Base-by-base conservation (phyloP, 805 yeast genomes). In the Monosporozyma yasuniensis region DNA sequence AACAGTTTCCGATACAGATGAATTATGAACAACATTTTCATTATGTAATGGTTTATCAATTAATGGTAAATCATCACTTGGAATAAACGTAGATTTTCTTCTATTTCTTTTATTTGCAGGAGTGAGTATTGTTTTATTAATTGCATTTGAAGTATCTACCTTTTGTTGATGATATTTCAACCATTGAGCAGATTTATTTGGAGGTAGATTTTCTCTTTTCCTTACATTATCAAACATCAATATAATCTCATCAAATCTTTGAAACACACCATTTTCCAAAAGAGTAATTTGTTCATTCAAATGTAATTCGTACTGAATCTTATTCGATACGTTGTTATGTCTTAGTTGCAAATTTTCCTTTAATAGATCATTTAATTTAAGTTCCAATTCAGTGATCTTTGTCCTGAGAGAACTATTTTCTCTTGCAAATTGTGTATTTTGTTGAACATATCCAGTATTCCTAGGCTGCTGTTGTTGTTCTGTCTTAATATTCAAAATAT, bases 351-450 rank as follows among this genome's bases (percentile, higher is more conserved):
- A 67, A 54, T 79, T 80, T 53, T 79, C 82, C 51, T 71, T 73
- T 12, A 74, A 71, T 55, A 80, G 61, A 18, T 74, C 78, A 21
- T 73, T 68, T 22, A 81, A 61, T 51, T 71, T 75, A 11, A 65
- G 60, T 61, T 83, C 87, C 61, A 84, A 61, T 27, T 74, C 78
- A 3, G 74, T 63, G 23, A 83, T 68, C 54, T 72, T 77, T 37
- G 73, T 61, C 72, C 75, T 69, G 60, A 83, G 66, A 21, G 71
- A 61, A 2, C 83, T 74, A 60, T 80, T 82, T 46, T 74, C 76
- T 53, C 73, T 77, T 0, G 87, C 87, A 25, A 84, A 64, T n/a
- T 76, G 73, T 48, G 71, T 72, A 63, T 84, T 84, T 58, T 65
- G 73, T 46, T 54, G 60, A 42, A 57, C 58, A 50, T 61, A 63